These are phyloP conservation scores for Endoconidiophora laricicola DNA, from an alignment of 2,329 filamentous ascomycete species.

Conservation along the genomic window DNA sequence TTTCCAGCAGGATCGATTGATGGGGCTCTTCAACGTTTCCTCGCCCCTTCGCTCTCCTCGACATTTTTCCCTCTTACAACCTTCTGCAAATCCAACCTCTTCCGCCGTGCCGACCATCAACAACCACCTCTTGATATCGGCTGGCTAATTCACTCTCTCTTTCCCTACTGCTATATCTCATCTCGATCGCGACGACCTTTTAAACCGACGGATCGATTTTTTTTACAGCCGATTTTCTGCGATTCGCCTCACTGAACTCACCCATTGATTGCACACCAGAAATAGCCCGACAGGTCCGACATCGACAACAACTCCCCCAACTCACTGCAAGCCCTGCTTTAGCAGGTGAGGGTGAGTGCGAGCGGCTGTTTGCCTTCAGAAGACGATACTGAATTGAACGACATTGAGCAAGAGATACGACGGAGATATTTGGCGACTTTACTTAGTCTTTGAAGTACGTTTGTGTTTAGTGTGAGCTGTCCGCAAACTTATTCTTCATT, in stretches of 20 bases:
- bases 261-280: neutral
- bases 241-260: neutral
- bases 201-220: constrained; percentile 10
- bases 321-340: constrained; percentile 11
- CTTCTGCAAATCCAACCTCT: constrained; percentile 4
- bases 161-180: neutral
- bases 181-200: constrained; percentile 11
- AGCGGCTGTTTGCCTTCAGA: neutral
- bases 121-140: constrained; percentile 7
- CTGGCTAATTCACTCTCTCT: constrained; percentile 8
- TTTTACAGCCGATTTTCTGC: constrained; percentile 1
- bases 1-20: neutral
- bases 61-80: constrained; percentile 12
- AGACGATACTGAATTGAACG: neutral
- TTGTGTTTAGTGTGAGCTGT: constrained; percentile 6
- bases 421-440: neutral
- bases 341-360: constrained; percentile 10
- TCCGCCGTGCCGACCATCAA: constrained; percentile 5
- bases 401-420: neutral
- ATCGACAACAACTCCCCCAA: neutral
- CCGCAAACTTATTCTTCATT: constrained; percentile 7
- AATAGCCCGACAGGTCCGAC: neutral
- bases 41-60: constrained; percentile 13
- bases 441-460: constrained; percentile 7
- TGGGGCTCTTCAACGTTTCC: constrained; percentile 13